Conservation (phyloP, 257 asterid genomes). For the Cordia subcordata region DNA sequence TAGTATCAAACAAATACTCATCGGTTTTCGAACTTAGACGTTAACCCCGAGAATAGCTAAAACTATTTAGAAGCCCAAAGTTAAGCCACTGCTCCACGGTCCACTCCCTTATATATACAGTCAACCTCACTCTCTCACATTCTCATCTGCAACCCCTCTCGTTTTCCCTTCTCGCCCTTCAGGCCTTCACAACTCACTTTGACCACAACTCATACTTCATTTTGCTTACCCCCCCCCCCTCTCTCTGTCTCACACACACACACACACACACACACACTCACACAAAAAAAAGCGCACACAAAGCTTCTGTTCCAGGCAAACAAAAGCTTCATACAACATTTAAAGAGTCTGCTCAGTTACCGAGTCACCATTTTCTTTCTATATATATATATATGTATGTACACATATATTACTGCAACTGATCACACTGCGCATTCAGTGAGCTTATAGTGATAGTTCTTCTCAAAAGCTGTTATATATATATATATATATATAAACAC, state of each 20-base stretch:
- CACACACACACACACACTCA: too few relatives aligned
- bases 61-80: constrained; percentile 4
- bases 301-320: constrained; percentile 16
- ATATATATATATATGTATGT: too few relatives aligned
- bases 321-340: not conserved
- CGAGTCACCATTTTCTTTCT: not conserved
- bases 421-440: not conserved
- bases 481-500: too few relatives aligned
- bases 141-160: too few relatives aligned
- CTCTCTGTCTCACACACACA: too few relatives aligned
- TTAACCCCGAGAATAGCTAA: too few relatives aligned
- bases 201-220: constrained; percentile 14
- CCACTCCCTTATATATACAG: constrained; percentile 2
- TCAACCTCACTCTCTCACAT: constrained; percentile 1
- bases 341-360: not conserved
- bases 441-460: not conserved
- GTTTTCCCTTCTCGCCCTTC: not conserved
- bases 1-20: too few relatives aligned
- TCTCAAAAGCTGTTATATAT: too few relatives aligned
- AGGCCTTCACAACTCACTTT: constrained; percentile 19
- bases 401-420: not conserved
- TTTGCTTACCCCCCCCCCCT: not conserved
- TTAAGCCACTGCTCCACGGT: not conserved
- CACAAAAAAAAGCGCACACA: too few relatives aligned
- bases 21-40: too few relatives aligned